Base-by-base conservation (phyloP, 176 grass and related monocot species). In the Miscanthus lutarioriparius region DNA sequence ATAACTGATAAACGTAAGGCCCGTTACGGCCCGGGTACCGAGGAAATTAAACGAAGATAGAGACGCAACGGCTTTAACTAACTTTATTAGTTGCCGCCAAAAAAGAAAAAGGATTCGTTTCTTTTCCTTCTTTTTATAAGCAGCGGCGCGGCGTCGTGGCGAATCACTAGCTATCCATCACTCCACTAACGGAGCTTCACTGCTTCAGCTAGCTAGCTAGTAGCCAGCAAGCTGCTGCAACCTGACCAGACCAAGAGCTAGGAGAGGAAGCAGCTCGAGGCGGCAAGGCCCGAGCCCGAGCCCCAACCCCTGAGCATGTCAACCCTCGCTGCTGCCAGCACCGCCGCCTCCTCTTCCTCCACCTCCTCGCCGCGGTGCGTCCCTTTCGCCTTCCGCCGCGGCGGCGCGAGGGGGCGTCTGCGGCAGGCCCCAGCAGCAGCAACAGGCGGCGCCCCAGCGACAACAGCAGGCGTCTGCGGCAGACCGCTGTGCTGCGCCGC, bases 401-500 rank as follows among this genome's bases (percentile, higher is more conserved):
- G 82, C 74, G 35, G 6, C 84, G 30, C 47, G 2, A 19, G 12
- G 12, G 27, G 35, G 5, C 58, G 32, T 13, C 25, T 6, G 4
- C 26, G 6, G 8, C 26, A 37, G 70, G 51, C 51, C 51, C 8
- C 67, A 12, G 19, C 66, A 4, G 19, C 66, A 4, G 7, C 75
- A 44, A n/a, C 16, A 20, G 10, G n/a, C 8, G 44, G 70, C 51
- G 51, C 51, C 51, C 8, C 67, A 12, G 19, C 66, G 2, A 9
- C 66, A 4, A 4, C 75, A 44, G 58, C 16, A 20, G 10, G n/a
- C 8, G 1, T 1, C n/a, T 85, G 67, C 84, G 86, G 32, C 20
- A 69, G 64, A 64, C 86, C 72, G 33, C 75, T 87, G 76, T 87
- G 67, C 83, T 80, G n/a, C 80, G 82, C 77, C 4, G 88, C 51